phyloP scores from a whole-genome alignment of 768 basidiomycete species.

The Rhizopogon vulgaris region DNA sequence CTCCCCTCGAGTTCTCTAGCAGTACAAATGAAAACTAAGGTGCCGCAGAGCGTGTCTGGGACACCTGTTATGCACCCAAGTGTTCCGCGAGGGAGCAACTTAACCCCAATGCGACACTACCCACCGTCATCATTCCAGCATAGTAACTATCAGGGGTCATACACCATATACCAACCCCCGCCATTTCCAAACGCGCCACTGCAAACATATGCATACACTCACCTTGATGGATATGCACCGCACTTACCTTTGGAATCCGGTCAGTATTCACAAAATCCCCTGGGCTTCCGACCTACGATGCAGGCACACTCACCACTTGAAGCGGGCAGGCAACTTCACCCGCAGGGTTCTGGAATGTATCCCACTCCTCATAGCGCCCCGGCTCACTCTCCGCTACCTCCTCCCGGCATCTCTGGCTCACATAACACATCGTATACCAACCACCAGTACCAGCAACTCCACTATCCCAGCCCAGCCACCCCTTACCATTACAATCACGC shows the following conservation, averaged over 20 bases:
- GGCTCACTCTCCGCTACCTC: constrained; percentile 12
- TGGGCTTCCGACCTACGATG: constrained; percentile 36
- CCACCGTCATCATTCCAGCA: constrained; percentile 28
- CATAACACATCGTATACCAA: constrained; percentile 16
- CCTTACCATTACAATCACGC: constrained; percentile 33
- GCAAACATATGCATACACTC: constrained; percentile 24
- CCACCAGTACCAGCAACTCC: constrained; percentile 11
- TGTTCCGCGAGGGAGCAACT: background rate
- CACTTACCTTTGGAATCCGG: constrained; percentile 30
- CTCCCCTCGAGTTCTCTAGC: background rate
- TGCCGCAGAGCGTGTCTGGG: background rate
- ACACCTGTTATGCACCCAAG: background rate
- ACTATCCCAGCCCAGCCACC: constrained; percentile 24
- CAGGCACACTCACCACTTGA: constrained; percentile 27
- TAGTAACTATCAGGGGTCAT: constrained; percentile 36
- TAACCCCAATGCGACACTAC: constrained; percentile 11
- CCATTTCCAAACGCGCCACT: constrained; percentile 22
- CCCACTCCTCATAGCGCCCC: constrained; percentile 21
- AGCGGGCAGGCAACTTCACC: constrained; percentile 32
- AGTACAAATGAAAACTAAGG: background rate
- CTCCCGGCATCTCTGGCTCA: constrained; percentile 15
- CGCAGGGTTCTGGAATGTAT: constrained; percentile 15
- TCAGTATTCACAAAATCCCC: constrained; percentile 36
- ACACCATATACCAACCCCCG: constrained; percentile 39
- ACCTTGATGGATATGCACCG: constrained; percentile 29